Percentiles rank a stretch among this genome's conserved stretches.
phyloP scores from a whole-genome alignment of 2,329 filamentous ascomycete species.

The Paracamarosporium sp. region DNA sequence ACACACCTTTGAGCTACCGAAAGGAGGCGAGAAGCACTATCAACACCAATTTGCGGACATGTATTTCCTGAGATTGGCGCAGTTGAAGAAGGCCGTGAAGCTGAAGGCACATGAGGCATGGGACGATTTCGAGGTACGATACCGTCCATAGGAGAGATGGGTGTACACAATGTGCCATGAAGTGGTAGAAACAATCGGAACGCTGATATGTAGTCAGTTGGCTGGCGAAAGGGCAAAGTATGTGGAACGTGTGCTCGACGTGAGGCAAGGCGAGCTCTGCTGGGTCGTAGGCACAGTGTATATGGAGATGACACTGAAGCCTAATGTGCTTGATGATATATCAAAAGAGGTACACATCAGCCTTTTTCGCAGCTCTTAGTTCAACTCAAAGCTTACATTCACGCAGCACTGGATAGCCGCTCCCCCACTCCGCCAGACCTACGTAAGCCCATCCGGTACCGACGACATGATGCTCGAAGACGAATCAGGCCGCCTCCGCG shows the following conservation, averaged over 20 bases:
- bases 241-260: constrained; percentile 90
- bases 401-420: constrained; percentile 84
- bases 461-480: constrained; percentile 89
- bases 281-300: constrained; percentile 96
- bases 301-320: constrained; percentile 96
- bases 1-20: constrained; percentile 75
- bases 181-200: background rate
- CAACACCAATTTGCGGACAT: constrained; percentile 97
- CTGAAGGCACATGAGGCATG: constrained; percentile 76
- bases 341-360: constrained; percentile 75
- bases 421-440: constrained; percentile 78
- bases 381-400: constrained; percentile 13
- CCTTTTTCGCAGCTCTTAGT: background rate
- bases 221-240: constrained; percentile 75
- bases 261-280: constrained; percentile 92
- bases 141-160: background rate
- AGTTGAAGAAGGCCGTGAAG: constrained; percentile 85
- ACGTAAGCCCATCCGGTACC: constrained; percentile 68
- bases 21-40: constrained; percentile 71
- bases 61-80: constrained; percentile 90
- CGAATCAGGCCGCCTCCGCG: constrained; percentile 84
- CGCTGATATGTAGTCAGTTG: constrained; percentile 53
- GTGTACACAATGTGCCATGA: background rate
- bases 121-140: constrained; percentile 70
- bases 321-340: constrained; percentile 93